A percentile compares a stretch with the other conserved stretches of the same genome.
Evolutionary conservation across 192 early-diverging fungal species (phyloP).

Genomic region (Gaertneriomyces semiglobifer): DNA sequence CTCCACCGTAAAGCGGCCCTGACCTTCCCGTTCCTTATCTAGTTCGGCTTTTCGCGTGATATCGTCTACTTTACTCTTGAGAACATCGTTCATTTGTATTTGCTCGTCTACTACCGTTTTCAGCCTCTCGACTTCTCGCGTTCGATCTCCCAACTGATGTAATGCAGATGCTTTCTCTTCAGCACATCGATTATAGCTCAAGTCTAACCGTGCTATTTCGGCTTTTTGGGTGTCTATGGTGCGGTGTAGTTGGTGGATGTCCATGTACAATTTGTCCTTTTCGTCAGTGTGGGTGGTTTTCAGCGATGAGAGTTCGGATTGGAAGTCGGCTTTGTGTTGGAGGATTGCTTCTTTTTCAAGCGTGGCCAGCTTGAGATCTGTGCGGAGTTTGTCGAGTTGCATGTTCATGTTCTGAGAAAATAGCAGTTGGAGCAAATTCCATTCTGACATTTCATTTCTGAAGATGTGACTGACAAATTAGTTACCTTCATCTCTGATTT

Average conservation of each 20-base stretch:
- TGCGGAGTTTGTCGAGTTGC: no score
- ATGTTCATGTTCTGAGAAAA: no score
- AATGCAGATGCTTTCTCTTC: constrained; percentile 36
- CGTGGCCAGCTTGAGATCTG: no score
- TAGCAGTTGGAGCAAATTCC: no score
- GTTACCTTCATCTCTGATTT: constrained; percentile 45
- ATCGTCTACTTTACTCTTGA: constrained; percentile 35
- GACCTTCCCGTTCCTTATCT: no score
- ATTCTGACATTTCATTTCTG: no score
- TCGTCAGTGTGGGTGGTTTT: constrained; percentile 34
- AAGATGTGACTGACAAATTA: background rate
- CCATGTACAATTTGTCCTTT: constrained; percentile 45
- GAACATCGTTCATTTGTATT: constrained; percentile 36
- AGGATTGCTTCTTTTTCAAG: background rate
- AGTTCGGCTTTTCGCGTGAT: constrained; percentile 27
- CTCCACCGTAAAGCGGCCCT: no score
- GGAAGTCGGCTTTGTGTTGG: constrained; percentile 10
- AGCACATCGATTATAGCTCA: constrained; percentile 30
- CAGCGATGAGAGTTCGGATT: background rate
- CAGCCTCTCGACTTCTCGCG: constrained; percentile 30
- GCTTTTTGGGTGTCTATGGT: constrained; percentile 28
- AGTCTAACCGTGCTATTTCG: constrained; percentile 28
- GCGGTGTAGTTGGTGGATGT: constrained; percentile 38
- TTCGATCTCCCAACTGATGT: constrained; percentile 8
- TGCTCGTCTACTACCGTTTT: constrained; percentile 41